Percentiles rank a stretch among this genome's conserved stretches.
Evolutionary conservation across 2,329 filamentous ascomycete genomes (phyloP).

Genomic region (Trichoderma oligosporum): DNA sequence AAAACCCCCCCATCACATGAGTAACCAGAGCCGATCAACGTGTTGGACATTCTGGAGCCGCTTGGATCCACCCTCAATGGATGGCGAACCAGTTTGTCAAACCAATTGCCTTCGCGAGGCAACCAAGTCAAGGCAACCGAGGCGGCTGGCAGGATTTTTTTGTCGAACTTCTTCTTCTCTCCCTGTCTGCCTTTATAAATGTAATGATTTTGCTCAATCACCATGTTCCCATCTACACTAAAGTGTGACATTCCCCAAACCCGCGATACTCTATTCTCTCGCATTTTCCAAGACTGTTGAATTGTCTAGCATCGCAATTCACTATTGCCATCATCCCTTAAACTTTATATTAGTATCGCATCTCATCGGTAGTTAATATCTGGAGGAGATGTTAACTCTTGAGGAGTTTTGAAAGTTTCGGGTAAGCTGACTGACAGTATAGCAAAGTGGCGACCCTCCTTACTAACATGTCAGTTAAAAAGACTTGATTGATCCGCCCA

Average conservation of each 20-base stretch:
- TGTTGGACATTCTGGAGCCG: neutral
- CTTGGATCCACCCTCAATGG: conserved; percentile 3
- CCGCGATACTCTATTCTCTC: neutral
- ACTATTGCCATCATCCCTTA: neutral
- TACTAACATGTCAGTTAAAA: neutral
- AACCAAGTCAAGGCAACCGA: conserved; percentile 11
- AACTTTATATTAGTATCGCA: neutral
- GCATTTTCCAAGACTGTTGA: neutral
- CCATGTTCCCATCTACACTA: neutral
- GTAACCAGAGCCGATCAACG: neutral
- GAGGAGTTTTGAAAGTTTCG: neutral
- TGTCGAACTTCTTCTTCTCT: neutral
- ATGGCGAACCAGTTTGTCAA: neutral
- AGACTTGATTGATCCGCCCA: neutral
- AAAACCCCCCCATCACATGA: conserved; percentile 6
- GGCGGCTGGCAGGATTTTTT: neutral
- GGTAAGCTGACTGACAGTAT: neutral
- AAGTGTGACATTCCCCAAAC: neutral
- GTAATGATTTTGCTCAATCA: neutral
- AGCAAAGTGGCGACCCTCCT: neutral
- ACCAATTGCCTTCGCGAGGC: neutral
- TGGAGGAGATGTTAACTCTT: neutral
- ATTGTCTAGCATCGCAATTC: neutral
- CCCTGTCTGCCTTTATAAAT: neutral
- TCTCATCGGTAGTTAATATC: neutral